phyloP scores from a whole-genome alignment of 805 yeast genomes.

The Nakazawaea ambrosiae region DNA sequence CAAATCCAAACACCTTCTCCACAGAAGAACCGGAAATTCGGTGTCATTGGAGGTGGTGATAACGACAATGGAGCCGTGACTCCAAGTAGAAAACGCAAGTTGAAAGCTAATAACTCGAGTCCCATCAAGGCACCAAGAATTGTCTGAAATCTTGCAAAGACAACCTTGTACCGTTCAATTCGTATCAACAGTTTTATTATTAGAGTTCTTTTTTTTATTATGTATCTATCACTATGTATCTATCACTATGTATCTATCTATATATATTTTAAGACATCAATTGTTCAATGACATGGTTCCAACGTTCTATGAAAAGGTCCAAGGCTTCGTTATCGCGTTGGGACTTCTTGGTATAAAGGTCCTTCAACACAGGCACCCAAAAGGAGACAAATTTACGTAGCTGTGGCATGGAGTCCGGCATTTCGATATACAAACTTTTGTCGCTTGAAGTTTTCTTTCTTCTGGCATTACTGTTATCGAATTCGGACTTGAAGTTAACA shows the following conservation, averaged over 20 bases:
- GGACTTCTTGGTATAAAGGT: constrained; percentile 33
- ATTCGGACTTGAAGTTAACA: constrained; percentile 9
- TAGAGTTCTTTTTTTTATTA: background rate
- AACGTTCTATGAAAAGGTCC: constrained; percentile 23
- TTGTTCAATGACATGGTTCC: constrained; percentile 20
- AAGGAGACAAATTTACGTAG: constrained; percentile 36
- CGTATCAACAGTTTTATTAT: too few relatives aligned
- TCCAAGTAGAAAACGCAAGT: constrained; percentile 6
- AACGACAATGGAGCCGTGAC: background rate
- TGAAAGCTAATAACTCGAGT: constrained; percentile 8
- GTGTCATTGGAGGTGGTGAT: constrained; percentile 3
- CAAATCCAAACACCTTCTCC: background rate
- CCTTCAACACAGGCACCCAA: constrained; percentile 42
- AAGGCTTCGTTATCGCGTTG: constrained; percentile 25
- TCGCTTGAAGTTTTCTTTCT: constrained; percentile 14
- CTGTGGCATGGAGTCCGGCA: constrained; percentile 24
- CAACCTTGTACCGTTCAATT: too few relatives aligned
- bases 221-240: background rate
- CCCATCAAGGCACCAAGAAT: constrained; percentile 9
- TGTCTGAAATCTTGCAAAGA: too few relatives aligned
- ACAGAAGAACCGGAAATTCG: background rate
- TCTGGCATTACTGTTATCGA: constrained; percentile 13
- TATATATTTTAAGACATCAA: too few relatives aligned
- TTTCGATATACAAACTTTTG: constrained; percentile 17
- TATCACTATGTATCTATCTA: background rate